Base-by-base conservation (phyloP, 768 basidiomycete species). In the Trametes punicea region DNA sequence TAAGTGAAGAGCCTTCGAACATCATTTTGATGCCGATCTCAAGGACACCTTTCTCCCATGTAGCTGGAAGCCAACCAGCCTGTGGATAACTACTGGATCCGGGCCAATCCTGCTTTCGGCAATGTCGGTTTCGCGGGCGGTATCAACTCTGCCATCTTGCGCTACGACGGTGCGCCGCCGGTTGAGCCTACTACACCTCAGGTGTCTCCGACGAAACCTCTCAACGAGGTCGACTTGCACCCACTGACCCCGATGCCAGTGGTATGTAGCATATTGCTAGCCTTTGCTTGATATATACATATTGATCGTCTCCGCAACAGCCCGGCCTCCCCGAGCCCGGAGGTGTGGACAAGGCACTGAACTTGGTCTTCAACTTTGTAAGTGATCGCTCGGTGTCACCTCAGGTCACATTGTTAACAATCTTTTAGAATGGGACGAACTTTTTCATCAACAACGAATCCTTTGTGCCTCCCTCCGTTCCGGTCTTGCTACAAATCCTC, bases 61-160 rank as follows among this genome's bases (percentile, higher is more conserved):
- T 49, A 64, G 64, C 54, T 64, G 33, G 44, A 59, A 9, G 77
- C 77, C 11, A 73, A 72, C 57, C 75, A 81, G 49, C 57, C 72
- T 0, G 62, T 77, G 21, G 73, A 66, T 3, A 85, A 82, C 62
- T 85, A 84, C 64, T 85, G 81, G 81, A 69, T 83, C 47, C 78
- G 80, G n/a, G 71, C 80, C 0, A 67, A 72, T 67, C 74, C 16
- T 53, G 67, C 46, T 69, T 69, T 46, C 62, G 66, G 57, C 2
- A 58, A 51, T 20, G 46, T 27, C 13, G 58, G 58, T 4, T 69
- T 76, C 56, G 42, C 63, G 30, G 69, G 64, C n/a, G 75, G 74
- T 6, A 70, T 75, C 57, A 81, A 78, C 62, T 71, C 71, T 42
- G 82, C 80, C 6, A 81, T 84, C 45, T 63, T 84, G 23, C 74